These are phyloP conservation scores for Xylaria palmicola DNA, from an alignment of 495 filamentous ascomycete species.

Conservation along the genomic window DNA sequence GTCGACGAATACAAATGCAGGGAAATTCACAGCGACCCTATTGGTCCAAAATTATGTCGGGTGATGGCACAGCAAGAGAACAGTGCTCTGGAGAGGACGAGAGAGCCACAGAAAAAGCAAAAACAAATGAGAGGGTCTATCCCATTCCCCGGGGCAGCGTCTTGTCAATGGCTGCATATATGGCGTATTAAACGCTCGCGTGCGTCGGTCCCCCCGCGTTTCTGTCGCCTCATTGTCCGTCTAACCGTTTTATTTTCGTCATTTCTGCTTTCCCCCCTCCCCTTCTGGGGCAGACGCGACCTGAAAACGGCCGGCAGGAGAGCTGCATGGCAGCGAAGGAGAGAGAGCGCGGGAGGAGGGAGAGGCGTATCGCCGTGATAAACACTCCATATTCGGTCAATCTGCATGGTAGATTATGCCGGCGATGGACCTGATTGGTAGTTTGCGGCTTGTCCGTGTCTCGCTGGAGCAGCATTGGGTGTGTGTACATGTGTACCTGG, in stretches of 20 bases:
- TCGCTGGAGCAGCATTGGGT: constrained; percentile 23
- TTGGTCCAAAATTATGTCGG: constrained; percentile 11
- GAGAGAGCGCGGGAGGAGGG: constrained; percentile 23
- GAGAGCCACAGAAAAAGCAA: not conserved
- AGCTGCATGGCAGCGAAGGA: too few species aligned
- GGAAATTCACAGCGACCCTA: constrained; percentile 7
- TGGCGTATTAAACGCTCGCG: constrained; percentile 11
- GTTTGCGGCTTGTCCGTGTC: constrained; percentile 24
- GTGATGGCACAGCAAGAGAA: constrained; percentile 16
- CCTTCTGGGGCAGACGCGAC: not conserved
- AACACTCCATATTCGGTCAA: constrained; percentile 28
- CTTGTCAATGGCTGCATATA: constrained; percentile 16
- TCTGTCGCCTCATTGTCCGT: constrained; percentile 9
- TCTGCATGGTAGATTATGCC: constrained; percentile 33
- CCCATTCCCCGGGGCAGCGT: constrained; percentile 11
- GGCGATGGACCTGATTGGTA: constrained; percentile 33
- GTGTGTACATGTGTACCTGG: constrained; percentile 27
- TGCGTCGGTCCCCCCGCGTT: constrained; percentile 11
- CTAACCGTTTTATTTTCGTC: constrained; percentile 15
- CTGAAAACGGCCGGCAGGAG: constrained; percentile 9
- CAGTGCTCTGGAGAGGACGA: not conserved
- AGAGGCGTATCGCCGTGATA: constrained; percentile 22
- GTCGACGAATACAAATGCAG: constrained; percentile 14
- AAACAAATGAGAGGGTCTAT: constrained; percentile 5
- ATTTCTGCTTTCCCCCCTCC: not conserved